A percentile compares a stretch with the other conserved stretches of the same genome.
These are phyloP conservation scores for Hylodesmum podocarpum DNA, from an alignment of 306 rosid genomes.

Conservation along the genomic window DNA sequence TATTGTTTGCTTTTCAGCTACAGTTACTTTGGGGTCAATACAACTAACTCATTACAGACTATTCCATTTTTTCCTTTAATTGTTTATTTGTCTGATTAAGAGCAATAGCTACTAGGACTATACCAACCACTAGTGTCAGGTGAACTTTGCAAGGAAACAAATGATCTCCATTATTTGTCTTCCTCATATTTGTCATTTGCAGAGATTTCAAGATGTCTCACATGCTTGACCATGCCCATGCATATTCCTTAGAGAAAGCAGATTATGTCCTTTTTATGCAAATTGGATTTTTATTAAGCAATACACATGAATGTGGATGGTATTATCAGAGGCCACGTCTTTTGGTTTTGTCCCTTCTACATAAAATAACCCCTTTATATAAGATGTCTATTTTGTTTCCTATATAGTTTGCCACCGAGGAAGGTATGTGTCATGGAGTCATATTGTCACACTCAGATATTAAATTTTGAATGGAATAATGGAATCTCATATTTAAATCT, in stretches of 20 bases:
- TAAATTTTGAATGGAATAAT: constrained; percentile 22
- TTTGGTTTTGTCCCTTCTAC: constrained; percentile 32
- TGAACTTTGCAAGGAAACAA: constrained; percentile 33
- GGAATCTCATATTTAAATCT: constrained; percentile 28
- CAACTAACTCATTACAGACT: background rate
- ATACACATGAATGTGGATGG: constrained; percentile 6
- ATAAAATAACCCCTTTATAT: background rate
- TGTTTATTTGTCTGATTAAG: constrained; percentile 18
- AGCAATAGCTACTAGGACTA: constrained; percentile 12
- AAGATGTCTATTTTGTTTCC: background rate
- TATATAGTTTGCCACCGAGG: background rate
- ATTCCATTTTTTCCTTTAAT: constrained; percentile 9
- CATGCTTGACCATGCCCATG: constrained; percentile 41
- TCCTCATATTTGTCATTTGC: constrained; percentile 29
- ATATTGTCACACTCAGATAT: background rate
- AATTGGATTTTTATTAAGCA: constrained; percentile 22
- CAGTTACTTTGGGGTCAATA: background rate
- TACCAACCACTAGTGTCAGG: constrained; percentile 31
- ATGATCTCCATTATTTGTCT: constrained; percentile 27
- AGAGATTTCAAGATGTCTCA: constrained; percentile 42
- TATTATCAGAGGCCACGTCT: constrained; percentile 13
- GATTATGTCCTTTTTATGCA: constrained; percentile 22
- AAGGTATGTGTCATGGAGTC: background rate
- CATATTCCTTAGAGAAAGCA: constrained; percentile 36
- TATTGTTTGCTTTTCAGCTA: background rate